These are phyloP conservation scores for Fusarium verticillioides DNA, from an alignment of 2,329 filamentous ascomycete species.

Conservation along the genomic window DNA sequence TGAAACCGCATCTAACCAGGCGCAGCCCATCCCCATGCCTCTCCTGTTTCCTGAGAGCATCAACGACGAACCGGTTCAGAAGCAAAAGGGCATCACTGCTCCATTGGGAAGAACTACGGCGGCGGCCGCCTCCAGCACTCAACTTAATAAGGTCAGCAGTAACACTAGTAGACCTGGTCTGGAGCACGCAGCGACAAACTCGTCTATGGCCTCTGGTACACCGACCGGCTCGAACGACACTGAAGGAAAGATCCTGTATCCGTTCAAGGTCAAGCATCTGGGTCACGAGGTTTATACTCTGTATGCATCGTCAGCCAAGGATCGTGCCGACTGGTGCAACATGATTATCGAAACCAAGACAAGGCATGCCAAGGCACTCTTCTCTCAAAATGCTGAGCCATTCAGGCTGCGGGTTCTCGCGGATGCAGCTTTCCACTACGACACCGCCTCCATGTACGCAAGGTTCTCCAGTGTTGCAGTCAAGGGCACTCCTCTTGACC, in stretches of 20 bases:
- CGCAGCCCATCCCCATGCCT: conserved; percentile 91
- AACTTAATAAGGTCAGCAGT: conserved; percentile 66
- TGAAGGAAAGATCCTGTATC: conserved; percentile 88
- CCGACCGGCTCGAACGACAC: conserved; percentile 68
- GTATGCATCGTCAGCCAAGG: conserved; percentile 81
- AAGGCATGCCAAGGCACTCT: conserved; percentile 86
- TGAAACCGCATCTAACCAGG: conserved; percentile 40
- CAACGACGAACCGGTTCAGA: conserved; percentile 90
- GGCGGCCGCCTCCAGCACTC: conserved; percentile 68
- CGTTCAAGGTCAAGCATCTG: conserved; percentile 95
- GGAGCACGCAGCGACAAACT: conserved; percentile 74
- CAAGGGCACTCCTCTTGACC: conserved; percentile 88
- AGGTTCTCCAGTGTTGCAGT: conserved; percentile 78
- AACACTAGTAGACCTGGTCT: conserved; percentile 68
- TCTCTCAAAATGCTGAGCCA: conserved; percentile 93
- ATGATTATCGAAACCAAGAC: conserved; percentile 97
- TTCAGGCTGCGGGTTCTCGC: conserved; percentile 93
- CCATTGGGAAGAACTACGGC: conserved; percentile 69
- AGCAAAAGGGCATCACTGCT: conserved; percentile 78
- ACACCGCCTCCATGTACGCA: conserved; percentile 67
- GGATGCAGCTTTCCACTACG: conserved; percentile 89
- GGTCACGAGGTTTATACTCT: conserved; percentile 93
- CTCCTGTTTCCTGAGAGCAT: conserved; percentile 91
- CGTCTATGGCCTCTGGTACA: conserved; percentile 67
- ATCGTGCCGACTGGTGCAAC: conserved; percentile 87